Evolutionary conservation across 495 filamentous ascomycete genomes (phyloP).

Genomic region (Daldinia loculata): DNA sequence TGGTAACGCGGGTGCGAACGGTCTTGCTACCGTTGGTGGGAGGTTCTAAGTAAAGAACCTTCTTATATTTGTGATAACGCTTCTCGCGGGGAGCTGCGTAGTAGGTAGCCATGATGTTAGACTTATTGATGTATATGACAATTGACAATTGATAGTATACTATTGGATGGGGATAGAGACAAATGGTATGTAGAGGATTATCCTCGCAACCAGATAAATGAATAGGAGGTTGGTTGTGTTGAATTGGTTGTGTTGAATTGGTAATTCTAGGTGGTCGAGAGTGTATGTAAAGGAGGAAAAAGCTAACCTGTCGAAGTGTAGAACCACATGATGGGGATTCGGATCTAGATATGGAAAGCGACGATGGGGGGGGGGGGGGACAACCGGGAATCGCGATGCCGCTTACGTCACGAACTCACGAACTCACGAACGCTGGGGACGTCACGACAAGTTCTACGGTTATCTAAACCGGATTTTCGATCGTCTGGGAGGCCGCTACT

Average conservation of each 20-base stretch:
- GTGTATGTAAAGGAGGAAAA: conserved; percentile 2
- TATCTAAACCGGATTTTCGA: conserved; percentile 42
- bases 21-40: conserved; percentile 49
- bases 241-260: neutral
- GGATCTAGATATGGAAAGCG: conserved; percentile 23
- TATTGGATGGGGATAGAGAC: conserved; percentile 11
- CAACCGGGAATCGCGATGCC: conserved; percentile 19
- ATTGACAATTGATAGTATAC: neutral
- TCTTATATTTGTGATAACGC: conserved; percentile 51
- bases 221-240: neutral
- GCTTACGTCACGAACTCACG: conserved; percentile 22
- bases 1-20: conserved; percentile 53
- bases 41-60: conserved; percentile 58
- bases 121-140: neutral
- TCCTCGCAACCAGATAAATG: conserved; percentile 2
- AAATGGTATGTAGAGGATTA: conserved; percentile 8
- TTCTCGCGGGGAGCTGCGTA: conserved; percentile 45
- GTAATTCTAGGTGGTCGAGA: neutral
- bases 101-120: conserved; percentile 45
- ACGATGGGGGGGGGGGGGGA: neutral
- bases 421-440: neutral
- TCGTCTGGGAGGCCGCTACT: conserved; percentile 8
- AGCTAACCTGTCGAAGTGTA: conserved; percentile 46
- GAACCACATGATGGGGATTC: conserved; percentile 40
- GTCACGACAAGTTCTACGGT: conserved; percentile 32